Base-by-base conservation (phyloP, 106 monocot genomes). In the Alisma plantagoaquatica region DNA sequence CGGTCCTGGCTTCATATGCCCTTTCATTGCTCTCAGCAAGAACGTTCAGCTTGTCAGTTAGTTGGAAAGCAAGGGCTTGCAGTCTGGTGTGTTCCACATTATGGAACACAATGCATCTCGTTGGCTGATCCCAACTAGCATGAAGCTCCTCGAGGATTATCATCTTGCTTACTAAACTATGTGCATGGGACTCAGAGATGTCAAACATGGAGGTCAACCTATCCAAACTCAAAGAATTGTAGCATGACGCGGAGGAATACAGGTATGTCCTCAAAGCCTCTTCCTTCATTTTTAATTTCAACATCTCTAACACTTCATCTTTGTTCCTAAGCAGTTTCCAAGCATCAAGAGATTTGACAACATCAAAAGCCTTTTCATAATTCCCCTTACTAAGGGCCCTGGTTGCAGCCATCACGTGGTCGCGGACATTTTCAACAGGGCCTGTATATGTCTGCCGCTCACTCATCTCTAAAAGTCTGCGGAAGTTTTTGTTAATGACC, bases 141-240 rank as follows among this genome's bases (percentile, higher is more conserved):
- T 84, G 81, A 6, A 96, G 70, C 73, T 88, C 94, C 33, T 96
- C 84, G 2, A 46, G 54, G 43, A 78, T 72, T 70, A 96, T 96
- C 94, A 96, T 89, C 72, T 84, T 96, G 75, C 94, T 81, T 10
- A 71, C 75, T n/a, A 96, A 68, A 61, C 87, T 77, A 58, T 96
- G 84, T 12, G 55, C 71, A 1, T 76, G 75, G 4, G 49, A 50
- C 43, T 84, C 94, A 1, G 68, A 54, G 10, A 89, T 67, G 30
- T 73, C 81, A 60, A 96, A 96, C 75, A 96, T 78, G 8, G 59
- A 29, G 1, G 75, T 65, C 8, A 96, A 67, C 75, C 76, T 83
- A 59, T 73, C 68, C 49, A 96, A 59, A 54, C 84, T 78, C 46
- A 84, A 31, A 2, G 88, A 77, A 20, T 81, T 76, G 14, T 96